Conservation (phyloP, 2,329 filamentous ascomycete genomes). For the Ilyonectria mors-panacis region DNA sequence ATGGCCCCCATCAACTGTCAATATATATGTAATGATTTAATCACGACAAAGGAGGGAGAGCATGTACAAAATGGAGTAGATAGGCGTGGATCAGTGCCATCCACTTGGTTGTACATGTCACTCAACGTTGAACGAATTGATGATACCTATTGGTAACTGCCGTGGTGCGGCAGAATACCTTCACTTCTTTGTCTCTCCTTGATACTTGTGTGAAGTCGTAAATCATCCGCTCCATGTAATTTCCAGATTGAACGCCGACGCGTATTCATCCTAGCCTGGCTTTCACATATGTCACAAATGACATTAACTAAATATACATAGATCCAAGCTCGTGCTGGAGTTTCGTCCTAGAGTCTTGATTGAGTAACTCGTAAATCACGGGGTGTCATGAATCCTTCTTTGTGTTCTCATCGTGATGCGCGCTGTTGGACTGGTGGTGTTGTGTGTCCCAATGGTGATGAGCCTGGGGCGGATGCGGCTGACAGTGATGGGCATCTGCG, state of each 20-base stretch:
- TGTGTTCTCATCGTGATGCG: not conserved
- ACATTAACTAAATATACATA: not conserved
- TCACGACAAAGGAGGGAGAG: not conserved
- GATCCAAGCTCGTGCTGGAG: too few species aligned
- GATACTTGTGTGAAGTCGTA: not conserved
- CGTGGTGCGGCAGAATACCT: not conserved
- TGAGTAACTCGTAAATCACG: not conserved
- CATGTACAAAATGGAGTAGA: not conserved
- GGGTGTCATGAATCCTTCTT: slow-evolving; percentile 19
- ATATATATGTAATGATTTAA: not conserved
- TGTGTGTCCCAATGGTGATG: not conserved
- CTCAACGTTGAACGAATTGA: not conserved
- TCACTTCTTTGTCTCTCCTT: not conserved
- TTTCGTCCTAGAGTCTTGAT: not conserved
- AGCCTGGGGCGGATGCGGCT: not conserved
- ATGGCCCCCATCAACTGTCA: not conserved
- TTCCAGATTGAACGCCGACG: not conserved
- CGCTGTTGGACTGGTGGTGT: not conserved
- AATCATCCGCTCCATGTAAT: not conserved
- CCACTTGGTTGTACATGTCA: not conserved
- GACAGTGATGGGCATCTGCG: not conserved
- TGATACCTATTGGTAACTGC: slow-evolving; percentile 5
- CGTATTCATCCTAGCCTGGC: not conserved
- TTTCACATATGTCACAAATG: not conserved
- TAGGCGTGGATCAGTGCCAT: not conserved